A percentile compares a stretch with the other conserved stretches of the same genome.
Conservation (phyloP, 805 yeast genomes). For the Kazachstania bromeliacearum region DNA sequence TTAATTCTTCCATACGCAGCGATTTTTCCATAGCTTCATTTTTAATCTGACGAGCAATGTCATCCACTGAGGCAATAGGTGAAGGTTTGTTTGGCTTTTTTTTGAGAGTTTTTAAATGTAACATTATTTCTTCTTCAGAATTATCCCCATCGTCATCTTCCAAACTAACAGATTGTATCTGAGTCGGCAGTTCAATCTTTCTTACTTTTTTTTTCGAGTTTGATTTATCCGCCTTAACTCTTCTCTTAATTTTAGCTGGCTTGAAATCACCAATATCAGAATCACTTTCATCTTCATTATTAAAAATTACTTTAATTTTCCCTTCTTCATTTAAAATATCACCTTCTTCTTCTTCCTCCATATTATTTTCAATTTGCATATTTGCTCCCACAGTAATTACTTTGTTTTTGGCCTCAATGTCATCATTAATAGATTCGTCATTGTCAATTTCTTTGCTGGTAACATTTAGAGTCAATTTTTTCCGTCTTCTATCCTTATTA, state of each 20-base stretch:
- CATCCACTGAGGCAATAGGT: no score
- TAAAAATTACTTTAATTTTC: constrained; percentile 23
- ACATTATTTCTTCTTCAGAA: not conserved
- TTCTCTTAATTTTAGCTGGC: constrained; percentile 33
- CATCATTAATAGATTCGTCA: constrained; percentile 10
- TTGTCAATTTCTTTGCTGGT: constrained; percentile 18
- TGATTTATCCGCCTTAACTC: constrained; percentile 28
- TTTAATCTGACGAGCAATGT: constrained; percentile 13
- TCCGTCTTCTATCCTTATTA: constrained; percentile 30
- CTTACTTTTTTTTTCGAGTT: constrained; percentile 24
- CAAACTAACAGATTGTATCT: constrained; percentile 30
- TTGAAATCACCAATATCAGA: constrained; percentile 29
- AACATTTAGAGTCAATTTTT: constrained; percentile 11
- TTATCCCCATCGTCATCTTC: constrained; percentile 21
- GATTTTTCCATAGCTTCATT: constrained; percentile 25
- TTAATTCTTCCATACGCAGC: constrained; percentile 23
- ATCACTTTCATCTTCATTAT: constrained; percentile 9
- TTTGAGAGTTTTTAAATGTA: not conserved
- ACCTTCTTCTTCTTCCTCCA: not conserved
- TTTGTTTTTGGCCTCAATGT: constrained; percentile 12
- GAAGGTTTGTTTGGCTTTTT: no score
- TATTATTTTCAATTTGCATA: not conserved
- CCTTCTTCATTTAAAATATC: not conserved
- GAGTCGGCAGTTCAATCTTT: constrained; percentile 23
- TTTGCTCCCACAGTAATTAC: constrained; percentile 16